Evolutionary conservation across 1,284 basidiomycete species (phyloP).

Genomic region (Grifola frondosa): DNA sequence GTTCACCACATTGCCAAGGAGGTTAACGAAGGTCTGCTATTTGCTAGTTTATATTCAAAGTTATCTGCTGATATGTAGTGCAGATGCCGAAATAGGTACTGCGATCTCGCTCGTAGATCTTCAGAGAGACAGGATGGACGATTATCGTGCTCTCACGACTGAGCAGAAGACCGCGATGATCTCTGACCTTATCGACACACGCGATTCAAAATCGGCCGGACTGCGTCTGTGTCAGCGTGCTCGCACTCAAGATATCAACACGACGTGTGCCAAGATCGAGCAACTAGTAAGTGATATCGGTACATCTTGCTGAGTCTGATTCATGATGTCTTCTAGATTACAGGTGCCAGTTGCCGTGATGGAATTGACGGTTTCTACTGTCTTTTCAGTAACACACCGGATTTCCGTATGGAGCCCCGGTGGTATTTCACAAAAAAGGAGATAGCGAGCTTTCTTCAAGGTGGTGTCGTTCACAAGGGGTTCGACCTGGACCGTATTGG

Average conservation of each 20-base stretch:
- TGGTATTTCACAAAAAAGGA: slow-evolving; percentile 1
- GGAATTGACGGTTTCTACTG: slow-evolving; percentile 1
- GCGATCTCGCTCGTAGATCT: not conserved
- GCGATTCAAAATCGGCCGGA: not conserved
- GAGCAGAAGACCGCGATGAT: not conserved
- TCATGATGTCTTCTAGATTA: not conserved
- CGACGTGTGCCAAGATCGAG: not conserved
- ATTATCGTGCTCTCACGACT: not conserved
- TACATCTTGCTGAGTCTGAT: not conserved
- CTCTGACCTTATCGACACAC: not conserved
- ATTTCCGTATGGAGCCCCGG: not conserved
- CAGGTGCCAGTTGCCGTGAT: not conserved
- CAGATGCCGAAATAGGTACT: no score
- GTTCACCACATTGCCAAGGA: slow-evolving; percentile 1
- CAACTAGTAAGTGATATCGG: not conserved
- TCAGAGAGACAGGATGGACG: not conserved
- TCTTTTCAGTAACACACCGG: slow-evolving; percentile 1
- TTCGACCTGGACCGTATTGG: slow-evolving; percentile 2
- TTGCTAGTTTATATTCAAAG: no score
- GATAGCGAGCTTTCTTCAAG: not conserved
- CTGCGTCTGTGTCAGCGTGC: not conserved
- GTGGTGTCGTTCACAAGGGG: not conserved
- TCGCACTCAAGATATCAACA: not conserved
- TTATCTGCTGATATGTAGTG: no score
- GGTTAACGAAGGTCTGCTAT: no score